phyloP scores from a whole-genome alignment of 352 stramenopile genomes.

The Phytopythium ostracodes region DNA sequence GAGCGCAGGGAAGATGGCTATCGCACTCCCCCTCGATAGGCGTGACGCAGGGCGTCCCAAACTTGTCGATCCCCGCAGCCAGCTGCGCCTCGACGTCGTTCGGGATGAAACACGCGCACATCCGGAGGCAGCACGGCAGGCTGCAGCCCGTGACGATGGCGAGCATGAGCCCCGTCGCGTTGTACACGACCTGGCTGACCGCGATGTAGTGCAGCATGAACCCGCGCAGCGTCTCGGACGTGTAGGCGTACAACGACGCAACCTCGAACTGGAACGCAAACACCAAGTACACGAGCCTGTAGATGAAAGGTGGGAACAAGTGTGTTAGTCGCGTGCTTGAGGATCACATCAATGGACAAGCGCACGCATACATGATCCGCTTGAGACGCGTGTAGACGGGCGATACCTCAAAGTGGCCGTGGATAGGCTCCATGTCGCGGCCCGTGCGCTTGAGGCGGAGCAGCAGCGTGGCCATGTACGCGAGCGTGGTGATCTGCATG shows the following conservation, averaged over 20 bases:
- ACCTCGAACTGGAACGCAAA: slow-evolving; percentile 42
- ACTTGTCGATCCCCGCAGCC: slow-evolving; percentile 24
- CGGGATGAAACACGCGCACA: slow-evolving; percentile 34
- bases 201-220: slow-evolving; percentile 31
- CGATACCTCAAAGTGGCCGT: slow-evolving; percentile 46
- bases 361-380: slow-evolving; percentile 41
- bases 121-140: slow-evolving; percentile 35
- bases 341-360: too few species aligned
- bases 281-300: slow-evolving; percentile 30
- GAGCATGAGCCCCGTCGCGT: slow-evolving; percentile 31
- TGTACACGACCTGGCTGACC: slow-evolving; percentile 38
- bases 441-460: slow-evolving; percentile 38
- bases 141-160: slow-evolving; percentile 43
- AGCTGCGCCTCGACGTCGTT: slow-evolving; percentile 39
- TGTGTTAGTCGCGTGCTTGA: too few species aligned
- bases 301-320: too few species aligned
- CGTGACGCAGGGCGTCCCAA: slow-evolving; percentile 11
- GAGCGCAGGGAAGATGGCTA: background rate
- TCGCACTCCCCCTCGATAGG: slow-evolving; percentile 1
- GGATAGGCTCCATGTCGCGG: slow-evolving; percentile 47
- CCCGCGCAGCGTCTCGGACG: slow-evolving; percentile 7
- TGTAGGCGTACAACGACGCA: slow-evolving; percentile 23
- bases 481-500: slow-evolving; percentile 39
- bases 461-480: slow-evolving; percentile 38
- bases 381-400: slow-evolving; percentile 54